Evolutionary conservation across 2,329 filamentous ascomycete species (phyloP), one percentile per base, ranked within the genome.

Genomic region (Decorospora gaudefroyi): DNA sequence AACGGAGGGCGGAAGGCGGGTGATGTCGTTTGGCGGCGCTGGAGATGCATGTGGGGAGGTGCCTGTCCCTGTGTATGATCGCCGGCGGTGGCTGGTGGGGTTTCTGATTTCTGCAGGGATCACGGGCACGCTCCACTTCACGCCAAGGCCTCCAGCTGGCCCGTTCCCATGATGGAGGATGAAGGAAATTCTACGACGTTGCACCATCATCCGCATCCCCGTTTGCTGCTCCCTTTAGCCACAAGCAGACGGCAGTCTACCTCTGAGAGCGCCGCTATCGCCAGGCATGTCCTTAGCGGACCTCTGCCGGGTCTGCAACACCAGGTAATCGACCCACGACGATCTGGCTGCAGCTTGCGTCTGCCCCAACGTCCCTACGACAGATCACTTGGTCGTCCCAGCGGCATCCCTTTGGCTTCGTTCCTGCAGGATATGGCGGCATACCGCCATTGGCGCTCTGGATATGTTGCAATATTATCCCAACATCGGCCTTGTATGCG

Each of bases 101-200:
- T n/a, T n/a, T n/a, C n/a, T 23, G 50, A 57, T 58, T 59, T 56
- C 47, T 49, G 45, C 58, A 49, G 44, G 57, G 57, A 50, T 50
- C n/a, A n/a, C n/a, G n/a, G n/a, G 27, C 19, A 8, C n/a, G 27
- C 10, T 25, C 28, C 18, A 34, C 23, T 36, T 23, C 33, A 28
- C 37, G 49, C 48, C 25, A 47, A 44, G 57, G 42, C 55, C 61
- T 49, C 53, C 42, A 28, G 41, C 27, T 47, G 55, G 52, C 30
- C 54, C 42, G 43, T 51, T 43, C 58, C 41, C 55, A 43, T 49
- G 36, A 44, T 48, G 55, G 57, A 49, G 40, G 56, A 60, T 48
- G 55, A 58, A 49, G 40, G 56, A 60, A 62, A 62, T 62, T 64
- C 64, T 64, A 67, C 64, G 56, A 66, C 52, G 62, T 64, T 64